A percentile compares a stretch with the other conserved stretches of the same genome.
Evolutionary conservation across 306 rosid genomes (phyloP).

Genomic region (Corylus heterophylla): DNA sequence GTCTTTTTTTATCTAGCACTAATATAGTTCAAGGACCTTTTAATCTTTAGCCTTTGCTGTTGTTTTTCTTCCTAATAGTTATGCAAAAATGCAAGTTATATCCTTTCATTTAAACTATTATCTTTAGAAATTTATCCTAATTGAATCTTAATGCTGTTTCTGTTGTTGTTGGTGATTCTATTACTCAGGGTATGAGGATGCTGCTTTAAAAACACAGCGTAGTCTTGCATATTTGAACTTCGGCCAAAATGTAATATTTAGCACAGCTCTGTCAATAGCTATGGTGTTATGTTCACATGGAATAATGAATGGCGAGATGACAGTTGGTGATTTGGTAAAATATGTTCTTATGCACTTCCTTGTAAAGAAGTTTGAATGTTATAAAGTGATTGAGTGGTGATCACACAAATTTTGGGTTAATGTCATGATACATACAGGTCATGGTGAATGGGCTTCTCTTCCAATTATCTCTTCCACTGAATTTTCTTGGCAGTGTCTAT

Average conservation of each 20-base stretch:
- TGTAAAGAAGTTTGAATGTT: neutral
- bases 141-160: conserved; percentile 20
- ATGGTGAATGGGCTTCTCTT: conserved; percentile 99
- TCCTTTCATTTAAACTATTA: neutral
- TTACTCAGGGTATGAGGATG: conserved; percentile 81
- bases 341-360: conserved; percentile 21
- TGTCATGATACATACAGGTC: conserved; percentile 54
- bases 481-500: conserved; percentile 97
- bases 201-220: conserved; percentile 91
- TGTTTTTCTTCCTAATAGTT: neutral
- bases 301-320: conserved; percentile 75
- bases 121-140: conserved; percentile 1
- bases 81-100: neutral
- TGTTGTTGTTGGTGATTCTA: conserved; percentile 32
- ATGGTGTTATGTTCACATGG: conserved; percentile 96
- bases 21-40: neutral
- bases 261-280: conserved; percentile 92
- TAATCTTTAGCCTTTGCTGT: neutral
- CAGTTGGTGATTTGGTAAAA: conserved; percentile 95
- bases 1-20: neutral
- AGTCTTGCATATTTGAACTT: conserved; percentile 89
- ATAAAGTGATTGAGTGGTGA: conserved; percentile 13
- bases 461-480: conserved; percentile 96
- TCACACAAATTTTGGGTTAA: conserved; percentile 20
- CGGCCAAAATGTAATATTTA: conserved; percentile 90